Base-by-base conservation (phyloP, 257 asterid species). In the Euphrasia confusa region DNA sequence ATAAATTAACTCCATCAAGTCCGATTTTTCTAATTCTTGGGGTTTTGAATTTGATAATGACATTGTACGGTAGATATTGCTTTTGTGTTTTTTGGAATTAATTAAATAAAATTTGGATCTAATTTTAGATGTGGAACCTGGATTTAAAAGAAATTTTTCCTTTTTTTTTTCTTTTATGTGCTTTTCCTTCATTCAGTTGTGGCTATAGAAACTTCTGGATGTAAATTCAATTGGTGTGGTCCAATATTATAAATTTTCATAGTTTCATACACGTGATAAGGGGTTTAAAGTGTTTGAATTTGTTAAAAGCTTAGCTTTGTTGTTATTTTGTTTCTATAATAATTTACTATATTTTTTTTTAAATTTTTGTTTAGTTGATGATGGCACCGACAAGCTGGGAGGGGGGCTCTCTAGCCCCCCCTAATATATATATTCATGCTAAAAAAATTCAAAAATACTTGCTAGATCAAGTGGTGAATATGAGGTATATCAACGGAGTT, bases 371-470 rank as follows among this genome's bases (percentile, higher is more conserved):
- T 37, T 66, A 76, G 78, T 73, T 40, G 71, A 69, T 65, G 58
- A 89, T 89, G 97, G 87, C 83, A 44, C 94, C 97, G 7, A 15
- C 80, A 53, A 81, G 89, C n/a, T n/a, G n/a, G n/a, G n/a, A n/a
- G n/a, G n/a, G n/a, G n/a, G n/a, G n/a, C n/a, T n/a, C n/a, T n/a
- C n/a, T n/a, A n/a, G n/a, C n/a, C n/a, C n/a, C n/a, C n/a, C n/a
- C n/a, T n/a, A n/a, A n/a, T n/a, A n/a, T n/a, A n/a, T n/a, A n/a
- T n/a, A n/a, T n/a, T n/a, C n/a, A n/a, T n/a, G n/a, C n/a, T n/a
- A n/a, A n/a, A n/a, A 80, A 89, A 87, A 67, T 67, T 83, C 27
- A 77, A 84, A 74, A 89, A 77, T 21, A n/a, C n/a, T n/a, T n/a
- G n/a, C n/a, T n/a, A n/a, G n/a, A n/a, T n/a, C n/a, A n/a, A n/a